Conservation (phyloP, 129 eudicot species). For the Flaveria brownii region DNA sequence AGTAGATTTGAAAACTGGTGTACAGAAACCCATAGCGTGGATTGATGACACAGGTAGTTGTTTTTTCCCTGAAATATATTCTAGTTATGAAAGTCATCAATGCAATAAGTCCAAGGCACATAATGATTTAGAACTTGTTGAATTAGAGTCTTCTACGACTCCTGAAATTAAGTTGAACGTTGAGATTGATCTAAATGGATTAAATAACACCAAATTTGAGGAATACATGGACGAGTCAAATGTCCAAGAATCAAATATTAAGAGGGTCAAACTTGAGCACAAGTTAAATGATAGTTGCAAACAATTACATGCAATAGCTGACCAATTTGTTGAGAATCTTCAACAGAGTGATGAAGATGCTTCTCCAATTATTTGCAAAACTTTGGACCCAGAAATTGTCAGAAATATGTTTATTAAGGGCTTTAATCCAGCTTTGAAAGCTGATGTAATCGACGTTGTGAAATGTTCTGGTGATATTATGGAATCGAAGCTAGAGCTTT, state of each 20-base stretch:
- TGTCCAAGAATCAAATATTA: slow-evolving; percentile 47
- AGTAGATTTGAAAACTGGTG: slow-evolving; percentile 50
- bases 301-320: slow-evolving; percentile 28
- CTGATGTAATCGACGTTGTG: slow-evolving; percentile 30
- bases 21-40: slow-evolving; percentile 69
- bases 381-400: slow-evolving; percentile 40
- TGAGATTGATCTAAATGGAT: slow-evolving; percentile 58
- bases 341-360: slow-evolving; percentile 35
- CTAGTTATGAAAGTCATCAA: slow-evolving; percentile 33
- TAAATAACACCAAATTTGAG: slow-evolving; percentile 31
- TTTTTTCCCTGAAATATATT: slow-evolving; percentile 53
- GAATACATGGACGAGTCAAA: slow-evolving; percentile 58
- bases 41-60: slow-evolving; percentile 59
- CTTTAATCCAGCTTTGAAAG: slow-evolving; percentile 23
- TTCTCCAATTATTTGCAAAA: neutral
- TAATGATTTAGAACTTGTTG: slow-evolving; percentile 31
- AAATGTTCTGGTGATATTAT: slow-evolving; percentile 34
- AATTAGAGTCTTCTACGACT: slow-evolving; percentile 20
- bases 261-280: slow-evolving; percentile 40
- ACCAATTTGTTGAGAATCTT: slow-evolving; percentile 35
- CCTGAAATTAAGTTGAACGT: slow-evolving; percentile 58
- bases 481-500: slow-evolving; percentile 50
- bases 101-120: slow-evolving; percentile 27
- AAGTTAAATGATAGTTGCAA: slow-evolving; percentile 34
- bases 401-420: slow-evolving; percentile 47